These are phyloP conservation scores for Cucurbita maxima DNA, from an alignment of 306 rosid species.

Conservation along the genomic window DNA sequence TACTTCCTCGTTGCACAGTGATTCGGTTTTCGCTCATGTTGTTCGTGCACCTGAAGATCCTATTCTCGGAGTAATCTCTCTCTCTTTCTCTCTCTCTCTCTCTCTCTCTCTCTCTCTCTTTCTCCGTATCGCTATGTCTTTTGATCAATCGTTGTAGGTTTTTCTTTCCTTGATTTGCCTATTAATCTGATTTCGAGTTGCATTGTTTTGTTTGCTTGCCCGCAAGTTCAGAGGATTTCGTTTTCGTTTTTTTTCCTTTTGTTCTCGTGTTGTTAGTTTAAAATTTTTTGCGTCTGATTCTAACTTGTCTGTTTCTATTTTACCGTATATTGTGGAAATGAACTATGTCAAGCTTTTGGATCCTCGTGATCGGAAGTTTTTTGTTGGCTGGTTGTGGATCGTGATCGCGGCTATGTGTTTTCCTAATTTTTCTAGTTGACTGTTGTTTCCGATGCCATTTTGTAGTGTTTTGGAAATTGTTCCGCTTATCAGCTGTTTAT, in stretches of 20 bases:
- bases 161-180: not conserved
- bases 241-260: not conserved
- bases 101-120: too few relatives aligned
- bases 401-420: not conserved
- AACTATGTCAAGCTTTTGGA: not conserved
- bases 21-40: slow-evolving; percentile 71
- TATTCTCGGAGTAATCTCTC: slow-evolving; percentile 64
- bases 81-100: not conserved
- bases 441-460: not conserved
- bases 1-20: slow-evolving; percentile 25
- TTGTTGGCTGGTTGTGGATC: not conserved
- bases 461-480: not conserved
- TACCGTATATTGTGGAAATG: not conserved
- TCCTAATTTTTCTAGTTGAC: not conserved
- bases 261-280: not conserved
- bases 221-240: not conserved
- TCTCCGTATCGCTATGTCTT: too few relatives aligned
- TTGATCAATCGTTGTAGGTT: not conserved
- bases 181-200: not conserved
- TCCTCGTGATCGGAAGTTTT: not conserved
- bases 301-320: not conserved
- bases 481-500: not conserved
- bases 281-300: not conserved
- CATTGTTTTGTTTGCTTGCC: not conserved
- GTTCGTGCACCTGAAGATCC: slow-evolving; percentile 94